Evolutionary conservation across 139 green algal genomes (phyloP), one percentile per base, ranked within the genome.

Genomic region (Chlorella sp.): DNA sequence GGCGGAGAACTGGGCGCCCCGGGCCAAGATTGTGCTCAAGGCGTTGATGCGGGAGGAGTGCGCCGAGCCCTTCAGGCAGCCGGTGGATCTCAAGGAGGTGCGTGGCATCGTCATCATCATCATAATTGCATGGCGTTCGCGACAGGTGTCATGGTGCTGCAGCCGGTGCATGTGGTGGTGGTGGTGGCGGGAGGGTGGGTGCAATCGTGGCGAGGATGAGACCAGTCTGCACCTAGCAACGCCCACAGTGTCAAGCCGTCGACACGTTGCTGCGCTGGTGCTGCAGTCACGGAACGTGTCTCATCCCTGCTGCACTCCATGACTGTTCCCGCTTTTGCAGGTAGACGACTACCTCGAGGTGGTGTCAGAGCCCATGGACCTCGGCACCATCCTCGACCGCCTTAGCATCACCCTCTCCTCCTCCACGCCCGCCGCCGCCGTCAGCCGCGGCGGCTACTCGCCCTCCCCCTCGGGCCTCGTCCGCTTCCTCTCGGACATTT

Each of bases 401-500:
- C 42, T 55, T 10, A 55, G 42, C 17, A 17, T 55, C 42, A 55
- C 42, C 42, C 10, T 55, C 17, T 24, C 10, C 42, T 55, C 42
- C 10, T 17, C 10, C 17, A 55, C 42, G 17, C 42, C 42, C 10
- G 42, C 42, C 42, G 17, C 42, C 10, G 42, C 42, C 10, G 42
- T 55, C 17, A 55, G 42, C 42, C 42, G 42, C 17, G 42, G 42
- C 42, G 42, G 42, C 42, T 55, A 55, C 42, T 55, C 42, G 10
- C 42, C 42, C 10, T 55, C 42, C 10, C 10, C 42, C 10, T 10
- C 17, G 10, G 42, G 42, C 17, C 17, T 55, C 10, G 17, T 49
- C n/a, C 32, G 29, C 32, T 70, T 70, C 33, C 32, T 70, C 5
- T 27, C 22, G 31, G 64, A 70, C 64, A 32, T 70, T 31, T 31